Evolutionary conservation across 2,329 filamentous ascomycete species (phyloP), one percentile per base, ranked within the genome.

Genomic region (Beauveria sp.): DNA sequence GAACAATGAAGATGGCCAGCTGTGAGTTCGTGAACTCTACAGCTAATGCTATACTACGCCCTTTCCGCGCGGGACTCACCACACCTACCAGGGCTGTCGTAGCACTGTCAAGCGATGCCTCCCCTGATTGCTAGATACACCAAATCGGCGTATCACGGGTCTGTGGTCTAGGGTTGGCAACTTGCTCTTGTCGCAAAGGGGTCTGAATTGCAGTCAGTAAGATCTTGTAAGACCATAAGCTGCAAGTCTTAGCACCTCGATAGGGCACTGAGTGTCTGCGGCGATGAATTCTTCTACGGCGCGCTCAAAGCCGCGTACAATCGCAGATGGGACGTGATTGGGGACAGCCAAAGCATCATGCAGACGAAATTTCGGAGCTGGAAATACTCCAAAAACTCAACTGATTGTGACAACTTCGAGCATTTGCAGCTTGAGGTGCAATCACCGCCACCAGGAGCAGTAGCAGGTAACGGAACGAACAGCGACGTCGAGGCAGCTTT

Each of bases 161-260:
- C 85, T 0, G 85, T 89, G 0, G 75, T 88, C 1, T 88, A 84
- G 85, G 79, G 78, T 50, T 88, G 84, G 84, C 85, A 83, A 60
- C 72, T 87, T 4, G 79, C 84, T 0, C 86, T 88, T 79, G 86
- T 87, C 81, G 85, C 81, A 0, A 78, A 78, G 10, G 85, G 86
- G 0, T 70, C 88, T 0, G 79, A 85, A 61, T 70, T 77, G 2
- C 85, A 88, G 65, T 75, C 88, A 5, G 77, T 68, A 1, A 76
- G 84, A 2, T 88, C 84, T 68, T 2, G 45, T 46, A 47, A 47
- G 18, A 40, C 2, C 58, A 68, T 47, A 57, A 34, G 46, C 43
- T 18, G 14, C 9, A 24, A 12, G 18, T 28, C 18, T 14, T 2
- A 42, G 56, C 26, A 5, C 5, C 1, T 12, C 16, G 26, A 22